Base-by-base conservation (phyloP, 176 grass and related monocot genomes). In the Zizania latifolia region DNA sequence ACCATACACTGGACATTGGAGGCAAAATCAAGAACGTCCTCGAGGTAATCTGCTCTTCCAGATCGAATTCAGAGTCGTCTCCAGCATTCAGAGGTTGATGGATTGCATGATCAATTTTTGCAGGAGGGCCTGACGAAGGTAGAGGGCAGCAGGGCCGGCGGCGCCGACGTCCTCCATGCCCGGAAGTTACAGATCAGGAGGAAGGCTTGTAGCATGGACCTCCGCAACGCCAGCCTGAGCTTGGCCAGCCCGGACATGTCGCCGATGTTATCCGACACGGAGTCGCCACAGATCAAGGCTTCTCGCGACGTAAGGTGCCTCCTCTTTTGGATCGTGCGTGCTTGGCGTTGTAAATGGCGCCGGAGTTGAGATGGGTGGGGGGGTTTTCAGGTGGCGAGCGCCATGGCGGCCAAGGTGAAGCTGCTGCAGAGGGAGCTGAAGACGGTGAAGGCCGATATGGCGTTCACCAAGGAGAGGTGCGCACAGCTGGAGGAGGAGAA, bases 231-330 rank as follows among this genome's bases (percentile, higher is more conserved):
- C 4, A 58, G 77, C 70, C 26, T 76, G 15, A 62, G 4, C 54
- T 43, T 63, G 30, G 21, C 17, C 36, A 82, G 46, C 62, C 72
- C 60, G 4, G 69, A 81, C 70, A 54, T 71, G 75, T 87, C 78
- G 35, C 83, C 72, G 31, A 82, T 57, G 61, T 37, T 70, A 51
- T 23, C 56, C 46, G 92, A 94, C 41, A 16, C 68, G 35, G 94
- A 97, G 60, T 83, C 85, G 5, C 85, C 86, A 1, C 90, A 93
- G 74, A 79, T 93, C 81, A 97, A 91, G 71, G 90, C 81, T 72
- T 97, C 94, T 66, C 90, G 90, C 81, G 90, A 97, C 86, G 94
- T 93, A 93, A 97, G 94, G 90, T 93, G 90, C 84, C 87, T 77
- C 73, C 76, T 50, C 17, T 85, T 83, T 72, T 64, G 63, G n/a